Evolutionary conservation across 1,284 basidiomycete genomes (phyloP).

Genomic region (Leucoagaricus sp.): DNA sequence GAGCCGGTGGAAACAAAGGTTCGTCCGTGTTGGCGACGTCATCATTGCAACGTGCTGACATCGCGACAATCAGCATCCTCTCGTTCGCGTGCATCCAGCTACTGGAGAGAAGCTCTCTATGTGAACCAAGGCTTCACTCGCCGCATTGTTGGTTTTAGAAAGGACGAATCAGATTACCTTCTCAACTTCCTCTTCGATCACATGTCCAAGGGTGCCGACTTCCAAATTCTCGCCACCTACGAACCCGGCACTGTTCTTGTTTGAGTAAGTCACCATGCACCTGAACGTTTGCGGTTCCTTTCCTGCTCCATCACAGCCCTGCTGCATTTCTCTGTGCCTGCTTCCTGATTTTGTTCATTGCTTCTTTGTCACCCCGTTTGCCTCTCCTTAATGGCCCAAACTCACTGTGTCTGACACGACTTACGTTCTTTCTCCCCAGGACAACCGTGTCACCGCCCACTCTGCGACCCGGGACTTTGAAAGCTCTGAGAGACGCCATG

Average conservation of each 20-base stretch:
- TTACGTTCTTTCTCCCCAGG: slow-evolving; percentile 30
- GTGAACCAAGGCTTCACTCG: slow-evolving; percentile 65
- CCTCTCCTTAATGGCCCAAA: neutral
- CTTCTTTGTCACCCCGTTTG: neutral
- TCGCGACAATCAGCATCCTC: slow-evolving; percentile 40
- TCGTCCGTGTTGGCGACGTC: neutral
- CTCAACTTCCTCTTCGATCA: slow-evolving; percentile 63
- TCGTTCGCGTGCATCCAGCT: slow-evolving; percentile 62
- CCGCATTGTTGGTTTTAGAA: slow-evolving; percentile 67
- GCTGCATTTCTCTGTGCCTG: neutral
- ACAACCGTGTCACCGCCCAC: slow-evolving; percentile 54
- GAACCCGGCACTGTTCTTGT: slow-evolving; percentile 42
- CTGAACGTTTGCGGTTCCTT: neutral
- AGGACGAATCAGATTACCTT: slow-evolving; percentile 67
- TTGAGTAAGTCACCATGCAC: slow-evolving; percentile 26
- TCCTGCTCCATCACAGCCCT: slow-evolving; percentile 3
- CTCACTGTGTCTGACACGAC: neutral
- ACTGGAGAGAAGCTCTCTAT: slow-evolving; percentile 70
- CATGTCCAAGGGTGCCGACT: slow-evolving; percentile 39
- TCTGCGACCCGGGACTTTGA: slow-evolving; percentile 49
- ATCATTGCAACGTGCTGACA: neutral
- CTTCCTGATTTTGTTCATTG: neutral
- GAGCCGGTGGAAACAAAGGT: slow-evolving; percentile 62
- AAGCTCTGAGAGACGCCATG: slow-evolving; percentile 44
- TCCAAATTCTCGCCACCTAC: slow-evolving; percentile 39